Conservation (phyloP, 2,329 filamentous ascomycete genomes). For the Talaromyces rugulosus region DNA sequence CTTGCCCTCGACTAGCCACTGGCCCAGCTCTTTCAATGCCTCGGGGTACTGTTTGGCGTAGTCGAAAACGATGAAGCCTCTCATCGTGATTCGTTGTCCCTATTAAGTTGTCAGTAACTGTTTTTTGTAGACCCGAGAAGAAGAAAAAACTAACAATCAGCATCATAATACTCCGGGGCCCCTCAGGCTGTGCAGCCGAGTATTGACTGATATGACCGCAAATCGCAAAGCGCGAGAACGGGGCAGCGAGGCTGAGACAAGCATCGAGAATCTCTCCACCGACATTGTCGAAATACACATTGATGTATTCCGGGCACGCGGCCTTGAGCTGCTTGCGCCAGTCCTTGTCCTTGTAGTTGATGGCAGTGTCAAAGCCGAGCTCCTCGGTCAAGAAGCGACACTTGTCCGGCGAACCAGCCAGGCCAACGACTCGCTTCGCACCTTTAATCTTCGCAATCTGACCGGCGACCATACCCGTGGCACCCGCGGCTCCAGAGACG, state of each 20-base stretch:
- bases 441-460: conserved; percentile 75
- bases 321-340: conserved; percentile 59
- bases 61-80: conserved; percentile 72
- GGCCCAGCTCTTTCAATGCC: conserved; percentile 58
- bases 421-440: conserved; percentile 56
- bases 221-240: conserved; percentile 62
- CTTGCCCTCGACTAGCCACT: conserved; percentile 69
- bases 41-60: conserved; percentile 54
- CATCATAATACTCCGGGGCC: conserved; percentile 49
- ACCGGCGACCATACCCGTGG: conserved; percentile 70
- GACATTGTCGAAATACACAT: conserved; percentile 72
- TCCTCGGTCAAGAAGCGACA: conserved; percentile 61
- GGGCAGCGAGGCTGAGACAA: conserved; percentile 60
- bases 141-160: conserved; percentile 30
- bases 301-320: conserved; percentile 57
- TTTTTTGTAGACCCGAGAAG: not conserved
- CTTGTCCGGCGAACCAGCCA: conserved; percentile 65
- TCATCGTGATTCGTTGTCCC: conserved; percentile 48
- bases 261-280: conserved; percentile 67
- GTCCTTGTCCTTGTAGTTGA: conserved; percentile 65
- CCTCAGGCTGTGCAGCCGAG: conserved; percentile 54
- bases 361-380: conserved; percentile 62
- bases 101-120: conserved; percentile 9
- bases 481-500: conserved; percentile 72
- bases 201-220: conserved; percentile 69